Evolutionary conservation across 805 yeast genomes (phyloP).

Genomic region (Grigorovia humatica): DNA sequence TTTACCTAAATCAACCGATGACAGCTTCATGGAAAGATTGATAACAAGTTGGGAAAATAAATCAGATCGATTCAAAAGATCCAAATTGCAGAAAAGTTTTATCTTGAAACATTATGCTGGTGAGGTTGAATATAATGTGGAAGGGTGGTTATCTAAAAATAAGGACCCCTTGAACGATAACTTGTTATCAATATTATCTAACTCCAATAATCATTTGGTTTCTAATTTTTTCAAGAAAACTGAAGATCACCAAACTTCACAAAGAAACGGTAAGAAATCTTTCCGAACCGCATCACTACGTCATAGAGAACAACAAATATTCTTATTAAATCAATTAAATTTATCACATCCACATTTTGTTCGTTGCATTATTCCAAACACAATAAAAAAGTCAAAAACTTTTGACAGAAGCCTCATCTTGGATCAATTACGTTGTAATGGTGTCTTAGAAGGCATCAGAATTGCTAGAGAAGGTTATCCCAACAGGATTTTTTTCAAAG

Average conservation of each 20-base stretch:
- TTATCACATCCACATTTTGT: slow-evolving; percentile 93
- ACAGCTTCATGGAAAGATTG: slow-evolving; percentile 71
- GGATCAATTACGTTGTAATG: slow-evolving; percentile 89
- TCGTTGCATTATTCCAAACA: slow-evolving; percentile 89
- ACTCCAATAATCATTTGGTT: slow-evolving; percentile 49
- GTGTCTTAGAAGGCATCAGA: slow-evolving; percentile 95
- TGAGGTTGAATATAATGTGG: slow-evolving; percentile 83
- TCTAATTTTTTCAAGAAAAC: slow-evolving; percentile 39
- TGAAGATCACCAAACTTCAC: slow-evolving; percentile 4
- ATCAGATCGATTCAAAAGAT: slow-evolving; percentile 54
- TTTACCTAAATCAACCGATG: slow-evolving; percentile 81
- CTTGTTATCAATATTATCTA: slow-evolving; percentile 47
- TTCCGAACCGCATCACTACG: slow-evolving; percentile 67
- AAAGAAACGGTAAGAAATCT: slow-evolving; percentile 6
- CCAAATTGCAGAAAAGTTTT: slow-evolving; percentile 68
- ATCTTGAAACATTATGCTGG: slow-evolving; percentile 91
- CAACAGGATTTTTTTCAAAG: slow-evolving; percentile 74
- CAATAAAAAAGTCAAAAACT: slow-evolving; percentile 53
- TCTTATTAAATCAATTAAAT: slow-evolving; percentile 60
- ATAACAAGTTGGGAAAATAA: slow-evolving; percentile 49
- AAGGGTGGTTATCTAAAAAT: slow-evolving; percentile 90
- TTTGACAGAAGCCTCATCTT: slow-evolving; percentile 71
- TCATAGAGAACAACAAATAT: slow-evolving; percentile 74
- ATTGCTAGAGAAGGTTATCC: slow-evolving; percentile 97
- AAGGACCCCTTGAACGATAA: slow-evolving; percentile 85